Evolutionary conservation across 1,284 basidiomycete genomes (phyloP), one percentile per base, ranked within the genome.

Genomic region (Lentinula novae-zelandiae): DNA sequence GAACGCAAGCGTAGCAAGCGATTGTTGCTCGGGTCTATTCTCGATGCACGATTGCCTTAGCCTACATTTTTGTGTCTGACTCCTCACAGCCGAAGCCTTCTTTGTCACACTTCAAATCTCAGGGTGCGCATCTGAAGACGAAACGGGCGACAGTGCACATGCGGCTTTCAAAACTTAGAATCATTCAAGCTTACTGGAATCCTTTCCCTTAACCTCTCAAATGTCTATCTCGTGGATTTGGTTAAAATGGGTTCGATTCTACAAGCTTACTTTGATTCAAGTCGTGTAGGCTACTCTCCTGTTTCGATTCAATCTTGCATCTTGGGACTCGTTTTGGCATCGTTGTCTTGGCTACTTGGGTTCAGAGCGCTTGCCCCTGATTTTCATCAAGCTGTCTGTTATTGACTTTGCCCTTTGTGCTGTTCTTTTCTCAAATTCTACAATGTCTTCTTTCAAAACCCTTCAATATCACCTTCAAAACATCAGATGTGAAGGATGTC

Each of bases 401-500:
- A 82, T 88, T 90, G 78, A 87, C 82, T 76, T 71, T 78, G 72
- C 73, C 69, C 73, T 75, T 70, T 73, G 58, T 71, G 7, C 49
- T 50, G 64, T 70, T 63, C 8, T 62, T 67, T 64, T 65, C 63
- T 46, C 44, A n/a, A 20, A 12, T 9, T 63, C 52, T 69, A 69
- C 61, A 64, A 69, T 71, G 66, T 65, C 66, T 55, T 58, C 68
- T 73, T 62, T 63, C 61, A 67, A 71, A 70, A 69, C 68, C 73
- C 71, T 67, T 76, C 70, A 72, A 66, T 70, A 67, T 66, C 70
- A 5, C 22, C 10, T 71, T 60, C 67, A 64, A 63, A 68, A 69
- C 69, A 69, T 69, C 78, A 95, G 93, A 95, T 80, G 93, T 95
- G 75, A 96, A 96, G 87, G 93, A 96, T 78, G 93, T 96, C 68